These are phyloP conservation scores for Hysterium pulicare DNA, from an alignment of 2,329 filamentous ascomycete species.

Conservation along the genomic window DNA sequence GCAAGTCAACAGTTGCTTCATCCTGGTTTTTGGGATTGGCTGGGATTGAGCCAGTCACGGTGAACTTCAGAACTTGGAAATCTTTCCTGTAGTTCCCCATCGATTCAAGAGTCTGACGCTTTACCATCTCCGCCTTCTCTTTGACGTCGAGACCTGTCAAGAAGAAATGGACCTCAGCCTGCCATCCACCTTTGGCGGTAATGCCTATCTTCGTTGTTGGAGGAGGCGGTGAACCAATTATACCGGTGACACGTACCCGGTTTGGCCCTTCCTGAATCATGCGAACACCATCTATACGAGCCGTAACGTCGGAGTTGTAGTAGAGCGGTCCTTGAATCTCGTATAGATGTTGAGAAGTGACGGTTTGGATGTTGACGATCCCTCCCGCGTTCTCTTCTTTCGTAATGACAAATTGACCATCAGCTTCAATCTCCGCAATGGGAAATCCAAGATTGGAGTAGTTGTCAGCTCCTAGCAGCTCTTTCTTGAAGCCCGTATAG, in stretches of 20 bases:
- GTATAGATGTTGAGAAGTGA: constrained; percentile 51
- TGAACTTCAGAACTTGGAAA: constrained; percentile 14
- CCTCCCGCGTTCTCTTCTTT: constrained; percentile 35
- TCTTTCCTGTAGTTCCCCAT: not conserved
- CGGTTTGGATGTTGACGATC: constrained; percentile 47
- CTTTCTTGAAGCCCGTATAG: constrained; percentile 38
- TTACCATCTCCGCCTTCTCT: not conserved
- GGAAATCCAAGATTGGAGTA: constrained; percentile 26
- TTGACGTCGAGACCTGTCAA: constrained; percentile 47
- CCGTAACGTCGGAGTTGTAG: constrained; percentile 57
- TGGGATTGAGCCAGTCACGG: constrained; percentile 24
- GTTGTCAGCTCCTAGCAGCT: constrained; percentile 9
- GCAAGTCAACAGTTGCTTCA: constrained; percentile 36
- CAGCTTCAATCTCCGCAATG: constrained; percentile 29
- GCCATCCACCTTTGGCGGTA: constrained; percentile 21
- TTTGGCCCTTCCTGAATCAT: not conserved
- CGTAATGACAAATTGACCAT: constrained; percentile 29
- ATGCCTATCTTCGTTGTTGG: constrained; percentile 32
- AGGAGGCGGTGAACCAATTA: constrained; percentile 16
- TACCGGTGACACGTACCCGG: not conserved
- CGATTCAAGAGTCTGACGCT: not conserved
- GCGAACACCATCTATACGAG: constrained; percentile 42
- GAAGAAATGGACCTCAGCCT: constrained; percentile 40
- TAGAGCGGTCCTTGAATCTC: constrained; percentile 47
- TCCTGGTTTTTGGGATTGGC: constrained; percentile 30